Conservation (phyloP, 2,329 filamentous ascomycete genomes). For the Chaetomiaceae sp. region DNA sequence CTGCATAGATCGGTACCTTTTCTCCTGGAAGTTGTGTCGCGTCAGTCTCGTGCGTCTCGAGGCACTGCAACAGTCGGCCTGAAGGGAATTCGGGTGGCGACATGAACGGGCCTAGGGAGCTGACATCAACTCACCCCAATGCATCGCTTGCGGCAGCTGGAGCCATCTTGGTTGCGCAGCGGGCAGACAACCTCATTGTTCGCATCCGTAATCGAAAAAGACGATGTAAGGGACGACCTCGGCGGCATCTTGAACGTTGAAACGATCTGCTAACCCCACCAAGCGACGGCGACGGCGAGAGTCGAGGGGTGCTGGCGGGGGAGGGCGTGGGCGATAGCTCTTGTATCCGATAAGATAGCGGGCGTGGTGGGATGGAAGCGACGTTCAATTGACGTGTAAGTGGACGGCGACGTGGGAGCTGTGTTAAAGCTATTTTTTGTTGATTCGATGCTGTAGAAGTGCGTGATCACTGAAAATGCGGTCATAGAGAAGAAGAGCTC, state of each 20-base stretch:
- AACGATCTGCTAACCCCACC: slow-evolving; percentile 42
- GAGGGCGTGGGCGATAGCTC: slow-evolving; percentile 19
- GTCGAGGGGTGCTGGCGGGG: slow-evolving; percentile 22
- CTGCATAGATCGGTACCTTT: slow-evolving; percentile 89
- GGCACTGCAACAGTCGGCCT: not conserved
- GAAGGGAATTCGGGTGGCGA: slow-evolving; percentile 2
- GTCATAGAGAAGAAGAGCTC: slow-evolving; percentile 33
- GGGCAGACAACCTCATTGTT: slow-evolving; percentile 97
- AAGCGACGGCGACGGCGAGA: slow-evolving; percentile 35
- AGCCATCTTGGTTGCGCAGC: slow-evolving; percentile 91
- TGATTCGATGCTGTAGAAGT: slow-evolving; percentile 18
- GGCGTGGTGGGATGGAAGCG: slow-evolving; percentile 5
- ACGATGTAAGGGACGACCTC: slow-evolving; percentile 78
- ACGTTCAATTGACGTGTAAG: slow-evolving; percentile 24
- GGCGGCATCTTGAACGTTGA: slow-evolving; percentile 68
- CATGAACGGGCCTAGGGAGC: not conserved
- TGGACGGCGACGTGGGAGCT: slow-evolving; percentile 23
- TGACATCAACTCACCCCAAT: slow-evolving; percentile 74
- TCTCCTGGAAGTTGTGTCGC: slow-evolving; percentile 30
- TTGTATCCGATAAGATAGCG: slow-evolving; percentile 26
- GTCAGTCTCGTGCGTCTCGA: slow-evolving; percentile 20
- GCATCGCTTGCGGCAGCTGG: slow-evolving; percentile 94
- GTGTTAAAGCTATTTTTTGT: slow-evolving; percentile 27
- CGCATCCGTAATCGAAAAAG: slow-evolving; percentile 86
- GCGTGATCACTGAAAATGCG: slow-evolving; percentile 20